Base-by-base conservation (phyloP, 2,329 filamentous ascomycete genomes). In the Byssoonygena ceratinophila region DNA sequence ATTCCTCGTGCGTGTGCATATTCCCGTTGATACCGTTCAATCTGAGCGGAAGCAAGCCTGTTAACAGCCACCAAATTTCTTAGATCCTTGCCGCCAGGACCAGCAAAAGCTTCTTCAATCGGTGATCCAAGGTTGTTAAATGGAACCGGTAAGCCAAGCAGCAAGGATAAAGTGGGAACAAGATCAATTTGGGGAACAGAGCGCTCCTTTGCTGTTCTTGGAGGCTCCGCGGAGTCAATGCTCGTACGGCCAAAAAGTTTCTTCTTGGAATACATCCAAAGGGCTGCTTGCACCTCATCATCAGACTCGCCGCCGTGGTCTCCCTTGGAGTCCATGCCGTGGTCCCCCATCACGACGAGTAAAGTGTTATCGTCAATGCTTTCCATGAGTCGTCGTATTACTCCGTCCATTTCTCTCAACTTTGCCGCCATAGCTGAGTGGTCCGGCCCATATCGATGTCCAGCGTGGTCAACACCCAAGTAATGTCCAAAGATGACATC, bases 281-380 rank as follows among this genome's bases (percentile, higher is more conserved):
- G 69, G 1, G 92, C 89, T 52, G 92, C 89, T 68, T 98, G 83
- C 5, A 98, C 81, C 67, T 98, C 92, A 58, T 97, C 89, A 60
- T 96, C 87, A 29, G 91, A 96, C 72, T 98, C 92, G 51, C 92
- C 92, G n/a, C 92, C 92, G 64, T 98, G 92, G 59, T 98, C 92
- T 16, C 92, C 92, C 71, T 98, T 97, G 55, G 80, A 75, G 67
- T 98, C 92, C 92, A 98, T 98, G 9, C 92, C 92, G 64, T 98
- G 92, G 66, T 98, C 92, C n/a, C 92, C 92, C 88, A 98, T 94
- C 12, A 98, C 86, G 18, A 98, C 82, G 32, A 98, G 74, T 20
- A 98, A 74, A 0, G 92, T 98, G 52, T 87, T 74, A 50, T 96
- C 85, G 60, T 95, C 91, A 16, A 98, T 73, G 2, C 74, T 73